These are phyloP conservation scores for Corinectria fuckeliana DNA, from an alignment of 2,329 filamentous ascomycete genomes.

Conservation along the genomic window DNA sequence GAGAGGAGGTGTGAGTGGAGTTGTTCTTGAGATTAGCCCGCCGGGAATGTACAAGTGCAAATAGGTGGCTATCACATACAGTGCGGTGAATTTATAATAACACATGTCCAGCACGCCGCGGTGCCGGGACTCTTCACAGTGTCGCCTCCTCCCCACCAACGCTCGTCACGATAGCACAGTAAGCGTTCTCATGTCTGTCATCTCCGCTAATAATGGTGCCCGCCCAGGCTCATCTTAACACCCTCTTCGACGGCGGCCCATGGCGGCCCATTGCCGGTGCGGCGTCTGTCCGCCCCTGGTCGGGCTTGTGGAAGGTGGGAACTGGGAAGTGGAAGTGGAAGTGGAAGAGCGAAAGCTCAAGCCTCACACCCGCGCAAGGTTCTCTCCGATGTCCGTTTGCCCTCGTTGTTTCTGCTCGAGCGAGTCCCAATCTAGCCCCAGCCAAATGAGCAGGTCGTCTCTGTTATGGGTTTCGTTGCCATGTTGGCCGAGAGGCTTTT, in stretches of 20 bases:
- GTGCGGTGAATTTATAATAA: not conserved
- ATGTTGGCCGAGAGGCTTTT: slow-evolving; percentile 3
- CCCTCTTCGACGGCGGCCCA: slow-evolving; percentile 28
- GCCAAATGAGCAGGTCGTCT: slow-evolving; percentile 8
- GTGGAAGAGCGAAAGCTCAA: slow-evolving; percentile 15
- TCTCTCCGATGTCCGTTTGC: not conserved
- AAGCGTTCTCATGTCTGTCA: slow-evolving; percentile 33
- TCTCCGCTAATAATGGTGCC: slow-evolving; percentile 42
- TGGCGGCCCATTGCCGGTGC: slow-evolving; percentile 32
- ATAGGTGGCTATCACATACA: slow-evolving; percentile 39
- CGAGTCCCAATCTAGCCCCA: slow-evolving; percentile 7
- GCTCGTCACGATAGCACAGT: slow-evolving; percentile 24
- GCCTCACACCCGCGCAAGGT: slow-evolving; percentile 1
- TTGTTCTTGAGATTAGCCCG: slow-evolving; percentile 51
- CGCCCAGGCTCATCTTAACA: slow-evolving; percentile 41
- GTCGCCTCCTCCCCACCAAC: fast-evolving
- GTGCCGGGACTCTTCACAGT: slow-evolving; percentile 6
- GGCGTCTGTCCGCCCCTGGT: slow-evolving; percentile 34
- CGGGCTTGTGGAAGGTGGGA: slow-evolving; percentile 12
- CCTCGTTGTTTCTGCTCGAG: not conserved
- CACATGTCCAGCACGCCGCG: slow-evolving; percentile 4
- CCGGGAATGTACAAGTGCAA: slow-evolving; percentile 34
- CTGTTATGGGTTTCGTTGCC: not conserved
- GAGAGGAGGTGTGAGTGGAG: slow-evolving; percentile 50
- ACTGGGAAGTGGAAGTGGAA: slow-evolving; percentile 5